phyloP scores from a whole-genome alignment of 2,329 filamentous ascomycete species.

The Colletotrichum kahawae region DNA sequence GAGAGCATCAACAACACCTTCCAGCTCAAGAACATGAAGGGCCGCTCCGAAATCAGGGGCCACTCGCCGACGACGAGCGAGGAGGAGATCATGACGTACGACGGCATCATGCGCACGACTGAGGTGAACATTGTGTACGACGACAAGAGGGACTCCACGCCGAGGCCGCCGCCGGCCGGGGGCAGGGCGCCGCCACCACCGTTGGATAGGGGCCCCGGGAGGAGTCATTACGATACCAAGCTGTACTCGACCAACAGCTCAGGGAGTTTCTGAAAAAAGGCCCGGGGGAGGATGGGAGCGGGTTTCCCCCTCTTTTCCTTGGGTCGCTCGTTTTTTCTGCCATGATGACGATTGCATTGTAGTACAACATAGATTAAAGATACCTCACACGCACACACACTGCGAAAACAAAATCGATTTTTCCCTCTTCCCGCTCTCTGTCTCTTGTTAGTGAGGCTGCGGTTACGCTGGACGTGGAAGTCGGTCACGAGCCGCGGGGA shows the following conservation, averaged over 20 bases:
- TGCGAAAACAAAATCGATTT: background rate
- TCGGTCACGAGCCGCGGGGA: background rate
- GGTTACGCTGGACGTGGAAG: background rate
- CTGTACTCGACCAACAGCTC: background rate
- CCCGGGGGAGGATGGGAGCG: background rate
- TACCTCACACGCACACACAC: background rate
- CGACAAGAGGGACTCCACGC: background rate
- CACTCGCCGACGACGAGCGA: conserved; percentile 38
- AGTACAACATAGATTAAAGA: background rate
- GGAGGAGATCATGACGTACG: conserved; percentile 47
- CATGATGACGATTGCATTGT: background rate
- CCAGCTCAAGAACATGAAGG: conserved; percentile 26
- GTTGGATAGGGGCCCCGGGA: background rate
- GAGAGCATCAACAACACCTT: background rate
- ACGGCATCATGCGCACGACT: conserved; percentile 37
- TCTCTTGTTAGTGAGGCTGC: background rate
- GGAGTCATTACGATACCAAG: background rate
- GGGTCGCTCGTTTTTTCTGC: background rate
- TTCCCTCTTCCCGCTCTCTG: background rate
- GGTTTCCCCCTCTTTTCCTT: background rate
- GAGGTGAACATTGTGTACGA: conserved; percentile 15
- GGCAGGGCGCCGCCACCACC: background rate
- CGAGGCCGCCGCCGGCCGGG: background rate
- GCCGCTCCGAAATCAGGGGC: conserved; percentile 38
- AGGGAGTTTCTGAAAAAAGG: background rate